These are phyloP conservation scores for Fusarium redolens DNA, from an alignment of 2,329 filamentous ascomycete genomes.

Conservation along the genomic window DNA sequence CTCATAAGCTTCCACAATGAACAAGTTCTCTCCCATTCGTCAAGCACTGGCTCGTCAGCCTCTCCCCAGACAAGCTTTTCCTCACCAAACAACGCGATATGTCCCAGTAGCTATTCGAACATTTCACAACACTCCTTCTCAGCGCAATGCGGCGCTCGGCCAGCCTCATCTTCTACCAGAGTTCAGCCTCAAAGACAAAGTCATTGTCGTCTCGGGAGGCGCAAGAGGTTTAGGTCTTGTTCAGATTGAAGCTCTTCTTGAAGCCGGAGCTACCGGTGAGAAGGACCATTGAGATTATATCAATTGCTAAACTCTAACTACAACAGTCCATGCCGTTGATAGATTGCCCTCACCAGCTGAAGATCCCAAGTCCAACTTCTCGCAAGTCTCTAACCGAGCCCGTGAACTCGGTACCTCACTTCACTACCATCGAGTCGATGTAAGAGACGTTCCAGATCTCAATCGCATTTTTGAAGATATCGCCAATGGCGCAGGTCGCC, in stretches of 20 bases:
- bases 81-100: constrained; percentile 15
- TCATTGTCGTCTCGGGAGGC: constrained; percentile 80
- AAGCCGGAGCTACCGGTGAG: constrained; percentile 77
- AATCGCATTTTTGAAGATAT: constrained; percentile 77
- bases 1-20: constrained; percentile 33
- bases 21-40: constrained; percentile 40
- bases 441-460: constrained; percentile 76
- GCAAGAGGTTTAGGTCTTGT: constrained; percentile 82
- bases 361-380: constrained; percentile 67
- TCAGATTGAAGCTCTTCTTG: constrained; percentile 81
- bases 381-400: constrained; percentile 71
- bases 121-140: constrained; percentile 38
- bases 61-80: constrained; percentile 19
- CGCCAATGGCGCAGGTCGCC: constrained; percentile 73
- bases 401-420: constrained; percentile 74
- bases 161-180: constrained; percentile 67
- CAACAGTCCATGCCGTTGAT: constrained; percentile 75
- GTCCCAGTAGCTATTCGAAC: constrained; percentile 25
- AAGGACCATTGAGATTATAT: not conserved
- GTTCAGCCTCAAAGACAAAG: constrained; percentile 79
- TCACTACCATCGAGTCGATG: constrained; percentile 82
- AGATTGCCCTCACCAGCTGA: constrained; percentile 64
- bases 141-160: constrained; percentile 27
- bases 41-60: constrained; percentile 35
- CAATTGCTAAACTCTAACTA: constrained; percentile 9